A percentile compares a stretch with the other conserved stretches of the same genome.
These are phyloP conservation scores for Clathrospora elynae DNA, from an alignment of 2,329 filamentous ascomycete species.

Conservation along the genomic window DNA sequence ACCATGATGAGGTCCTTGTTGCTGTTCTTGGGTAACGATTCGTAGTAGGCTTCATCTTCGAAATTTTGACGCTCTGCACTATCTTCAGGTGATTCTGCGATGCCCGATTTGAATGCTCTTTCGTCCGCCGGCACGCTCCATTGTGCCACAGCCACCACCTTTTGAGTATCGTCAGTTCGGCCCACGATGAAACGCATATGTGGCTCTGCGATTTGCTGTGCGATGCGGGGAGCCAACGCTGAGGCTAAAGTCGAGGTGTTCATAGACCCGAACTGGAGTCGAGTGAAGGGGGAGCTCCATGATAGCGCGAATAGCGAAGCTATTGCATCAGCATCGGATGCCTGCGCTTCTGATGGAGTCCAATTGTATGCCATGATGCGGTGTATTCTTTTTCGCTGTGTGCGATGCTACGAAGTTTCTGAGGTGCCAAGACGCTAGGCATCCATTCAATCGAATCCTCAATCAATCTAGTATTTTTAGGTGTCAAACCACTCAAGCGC, in stretches of 20 bases:
- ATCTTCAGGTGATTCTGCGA: constrained; percentile 22
- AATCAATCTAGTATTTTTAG: constrained; percentile 25
- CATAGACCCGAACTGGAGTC: constrained; percentile 35
- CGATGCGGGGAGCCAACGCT: constrained; percentile 31
- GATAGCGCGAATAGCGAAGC: constrained; percentile 32
- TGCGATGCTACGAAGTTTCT: too few species aligned
- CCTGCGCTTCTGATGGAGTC: background rate
- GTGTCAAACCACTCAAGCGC: constrained; percentile 45
- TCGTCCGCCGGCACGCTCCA: constrained; percentile 27
- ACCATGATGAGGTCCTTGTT: constrained; percentile 37
- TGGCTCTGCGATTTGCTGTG: constrained; percentile 20
- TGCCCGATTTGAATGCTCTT: background rate
- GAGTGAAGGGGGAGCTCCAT: constrained; percentile 35
- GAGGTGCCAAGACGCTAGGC: too few species aligned
- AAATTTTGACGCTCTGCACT: constrained; percentile 28
- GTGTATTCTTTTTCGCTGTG: too few species aligned
- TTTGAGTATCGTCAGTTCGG: constrained; percentile 8
- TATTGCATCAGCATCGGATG: constrained; percentile 19
- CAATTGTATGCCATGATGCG: background rate
- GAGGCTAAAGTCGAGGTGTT: constrained; percentile 19
- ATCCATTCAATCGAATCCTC: too few species aligned
- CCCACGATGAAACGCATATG: constrained; percentile 20
- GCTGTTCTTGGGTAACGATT: constrained; percentile 25
- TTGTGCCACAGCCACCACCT: constrained; percentile 34
- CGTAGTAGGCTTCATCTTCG: constrained; percentile 29